These are phyloP conservation scores for Acacia concinna DNA, from an alignment of 331 rosid species.

Conservation along the genomic window DNA sequence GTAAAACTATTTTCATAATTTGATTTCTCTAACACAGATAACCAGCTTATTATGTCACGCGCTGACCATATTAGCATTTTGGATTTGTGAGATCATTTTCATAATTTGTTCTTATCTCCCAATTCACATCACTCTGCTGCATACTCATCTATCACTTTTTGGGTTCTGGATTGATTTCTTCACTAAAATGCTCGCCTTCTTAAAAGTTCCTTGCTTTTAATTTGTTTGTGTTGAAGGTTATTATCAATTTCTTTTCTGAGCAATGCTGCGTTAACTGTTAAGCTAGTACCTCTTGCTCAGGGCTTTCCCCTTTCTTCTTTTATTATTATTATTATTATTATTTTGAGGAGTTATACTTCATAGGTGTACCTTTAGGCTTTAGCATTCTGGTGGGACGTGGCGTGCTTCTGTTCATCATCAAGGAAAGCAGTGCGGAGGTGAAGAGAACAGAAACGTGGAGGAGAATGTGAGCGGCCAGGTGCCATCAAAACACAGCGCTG, in stretches of 20 bases:
- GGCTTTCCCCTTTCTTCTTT: too few relatives aligned
- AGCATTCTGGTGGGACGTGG: not conserved
- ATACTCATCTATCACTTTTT: not conserved
- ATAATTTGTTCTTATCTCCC: too few relatives aligned
- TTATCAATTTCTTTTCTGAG: too few relatives aligned
- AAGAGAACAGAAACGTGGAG: not conserved
- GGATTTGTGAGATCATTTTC: not conserved
- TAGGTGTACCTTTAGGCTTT: too few relatives aligned
- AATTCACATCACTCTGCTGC: not conserved
- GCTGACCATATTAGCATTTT: not conserved
- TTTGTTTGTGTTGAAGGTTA: not conserved
- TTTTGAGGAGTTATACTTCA: too few relatives aligned
- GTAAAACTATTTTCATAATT: not conserved
- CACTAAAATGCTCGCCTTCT: not conserved
- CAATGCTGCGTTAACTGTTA: not conserved
- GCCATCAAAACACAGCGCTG: not conserved
- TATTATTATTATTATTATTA: too few relatives aligned
- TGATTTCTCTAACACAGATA: not conserved
- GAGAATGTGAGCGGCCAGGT: not conserved
- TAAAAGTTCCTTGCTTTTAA: too few relatives aligned
- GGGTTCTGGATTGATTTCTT: too few relatives aligned
- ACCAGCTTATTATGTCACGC: not conserved
- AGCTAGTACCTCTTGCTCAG: not conserved
- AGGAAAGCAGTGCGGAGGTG: not conserved
- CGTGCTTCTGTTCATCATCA: not conserved